Percentiles rank a stretch among this genome's conserved stretches.
These are phyloP conservation scores for Leishmania lainsoni DNA, from an alignment of 208 protist genomes.

Conservation along the genomic window DNA sequence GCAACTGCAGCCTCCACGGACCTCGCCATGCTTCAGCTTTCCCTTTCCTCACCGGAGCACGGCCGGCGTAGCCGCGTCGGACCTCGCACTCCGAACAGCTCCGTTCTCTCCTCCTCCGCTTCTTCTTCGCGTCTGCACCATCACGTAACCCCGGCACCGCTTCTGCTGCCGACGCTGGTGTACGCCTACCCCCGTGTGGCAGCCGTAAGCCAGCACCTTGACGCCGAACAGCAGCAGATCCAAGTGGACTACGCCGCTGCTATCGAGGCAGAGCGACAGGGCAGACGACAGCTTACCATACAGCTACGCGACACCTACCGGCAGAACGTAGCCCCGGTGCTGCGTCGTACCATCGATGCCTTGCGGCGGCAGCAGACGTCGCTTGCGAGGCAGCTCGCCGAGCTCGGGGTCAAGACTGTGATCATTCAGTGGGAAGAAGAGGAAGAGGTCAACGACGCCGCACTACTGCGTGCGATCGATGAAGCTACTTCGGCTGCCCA, in stretches of 20 bases:
- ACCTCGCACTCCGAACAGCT: not conserved
- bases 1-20: constrained; percentile 13
- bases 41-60: constrained; percentile 35
- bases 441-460: constrained; percentile 5
- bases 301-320: constrained; percentile 36
- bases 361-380: constrained; percentile 27
- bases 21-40: constrained; percentile 21
- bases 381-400: constrained; percentile 33
- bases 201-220: constrained; percentile 41
- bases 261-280: constrained; percentile 32
- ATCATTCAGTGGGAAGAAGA: constrained; percentile 44
- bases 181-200: constrained; percentile 43
- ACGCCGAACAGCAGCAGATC: constrained; percentile 35
- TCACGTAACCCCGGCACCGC: constrained; percentile 6
- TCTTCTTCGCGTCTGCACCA: not conserved
- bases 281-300: constrained; percentile 16
- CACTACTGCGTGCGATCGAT: constrained; percentile 23
- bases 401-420: constrained; percentile 38
- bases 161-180: constrained; percentile 32
- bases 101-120: not conserved
- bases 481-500: constrained; percentile 13
- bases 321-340: constrained; percentile 27
- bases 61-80: constrained; percentile 25
- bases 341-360: constrained; percentile 18
- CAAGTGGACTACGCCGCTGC: constrained; percentile 36